Evolutionary conservation across 169 alveolate species (phyloP), one percentile per base, ranked within the genome.

Genomic region (Cryptosporidium ryanae): DNA sequence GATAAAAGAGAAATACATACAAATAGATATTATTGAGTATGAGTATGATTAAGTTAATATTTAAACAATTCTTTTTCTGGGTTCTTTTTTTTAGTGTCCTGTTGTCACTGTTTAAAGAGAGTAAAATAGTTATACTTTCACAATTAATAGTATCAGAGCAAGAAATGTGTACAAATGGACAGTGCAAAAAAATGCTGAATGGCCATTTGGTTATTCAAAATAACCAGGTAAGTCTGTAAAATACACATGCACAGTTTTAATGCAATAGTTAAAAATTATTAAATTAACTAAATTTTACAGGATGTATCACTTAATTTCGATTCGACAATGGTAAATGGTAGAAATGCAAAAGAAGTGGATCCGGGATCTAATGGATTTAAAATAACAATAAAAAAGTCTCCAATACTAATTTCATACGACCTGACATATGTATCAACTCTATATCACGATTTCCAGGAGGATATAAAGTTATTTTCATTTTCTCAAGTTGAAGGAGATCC

Each of bases 361-460:
- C 87, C 87, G 15, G 87, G 87, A 4, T 76, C 87, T 7, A 76
- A 50, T 61, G 87, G 87, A 34, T 76, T 76, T 61, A 55, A 76
- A 32, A 38, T 76, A 29, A 76, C 57, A 76, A 76, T 76, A 29
- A 44, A 76, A 17, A 76, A 76, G 31, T 76, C 87, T 25, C 87
- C 87, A 76, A 43, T 76, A 43, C 18, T 76, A 25, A 76, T 76
- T 43, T 67, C 87, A 18, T 76, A 76, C 38, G 87, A 76, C 34
- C 43, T 76, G 34, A 61, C 50, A 32, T 76, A 76, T 44, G 31
- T 17, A 7, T 55, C 87, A 76, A 76, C 87, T 27, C 65, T 76
- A 13, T 76, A 76, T 59, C 87, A 76, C 46, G 87, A 76, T 61
- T 76, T 76, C 23, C 76, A 76, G 29, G 87, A 76, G 38, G 87